Percentiles rank a stretch among this genome's conserved stretches.
phyloP scores from a whole-genome alignment of 1,139 yeast genomes.

The Taphrina confusa region DNA sequence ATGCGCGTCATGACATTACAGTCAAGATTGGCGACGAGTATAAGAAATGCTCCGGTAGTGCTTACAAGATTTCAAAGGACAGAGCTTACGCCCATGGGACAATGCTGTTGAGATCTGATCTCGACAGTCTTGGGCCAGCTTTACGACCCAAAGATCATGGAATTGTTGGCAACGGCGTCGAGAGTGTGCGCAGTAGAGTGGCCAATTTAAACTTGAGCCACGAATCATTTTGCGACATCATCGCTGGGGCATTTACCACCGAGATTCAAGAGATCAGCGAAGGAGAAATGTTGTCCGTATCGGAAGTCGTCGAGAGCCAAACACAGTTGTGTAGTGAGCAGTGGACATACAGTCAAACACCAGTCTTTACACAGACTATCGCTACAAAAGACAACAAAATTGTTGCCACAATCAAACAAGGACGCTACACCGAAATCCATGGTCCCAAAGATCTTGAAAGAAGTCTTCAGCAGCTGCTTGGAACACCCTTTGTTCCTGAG shows the following conservation, averaged over 20 bases:
- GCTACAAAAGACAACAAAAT: not conserved
- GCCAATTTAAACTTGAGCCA: conserved; percentile 58
- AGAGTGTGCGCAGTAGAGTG: conserved; percentile 77
- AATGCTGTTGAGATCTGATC: conserved; percentile 71
- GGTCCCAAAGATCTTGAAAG: not conserved
- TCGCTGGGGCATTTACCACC: conserved; percentile 53
- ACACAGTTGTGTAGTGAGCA: conserved; percentile 55
- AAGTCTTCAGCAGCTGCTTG: not conserved
- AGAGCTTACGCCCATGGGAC: conserved; percentile 95
- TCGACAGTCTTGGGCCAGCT: conserved; percentile 59
- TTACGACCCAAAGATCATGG: conserved; percentile 54
- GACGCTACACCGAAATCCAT: not conserved
- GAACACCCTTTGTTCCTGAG: not conserved
- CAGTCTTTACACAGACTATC: conserved; percentile 56
- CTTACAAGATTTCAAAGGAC: conserved; percentile 80
- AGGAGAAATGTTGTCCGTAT: conserved; percentile 12
- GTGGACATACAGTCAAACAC: conserved; percentile 75
- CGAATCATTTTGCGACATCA: conserved; percentile 55
- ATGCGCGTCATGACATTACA: conserved; percentile 77
- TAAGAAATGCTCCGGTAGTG: conserved; percentile 81
- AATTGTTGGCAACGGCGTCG: conserved; percentile 64
- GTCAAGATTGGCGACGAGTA: conserved; percentile 43
- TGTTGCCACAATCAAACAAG: conserved; percentile 2
- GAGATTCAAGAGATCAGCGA: conserved; percentile 43
- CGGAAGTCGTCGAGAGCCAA: conserved; percentile 7